Percentiles rank a stretch among this genome's conserved stretches.
phyloP scores from a whole-genome alignment of 2,329 filamentous ascomycete genomes.

The Dothideomycetidae sp. region DNA sequence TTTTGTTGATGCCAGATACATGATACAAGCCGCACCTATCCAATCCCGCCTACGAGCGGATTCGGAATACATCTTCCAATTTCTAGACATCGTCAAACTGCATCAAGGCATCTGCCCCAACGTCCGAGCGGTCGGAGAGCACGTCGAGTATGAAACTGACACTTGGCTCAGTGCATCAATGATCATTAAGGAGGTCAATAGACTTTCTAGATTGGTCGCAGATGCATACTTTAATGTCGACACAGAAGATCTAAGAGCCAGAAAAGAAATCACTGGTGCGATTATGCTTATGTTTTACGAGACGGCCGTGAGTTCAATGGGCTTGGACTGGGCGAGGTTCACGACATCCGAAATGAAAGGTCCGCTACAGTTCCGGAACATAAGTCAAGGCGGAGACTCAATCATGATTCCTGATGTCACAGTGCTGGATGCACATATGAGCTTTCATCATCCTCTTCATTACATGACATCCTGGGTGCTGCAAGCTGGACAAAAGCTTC shows the following conservation, averaged over 20 bases:
- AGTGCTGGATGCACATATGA: conserved; percentile 80
- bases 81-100: conserved; percentile 86
- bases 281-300: conserved; percentile 65
- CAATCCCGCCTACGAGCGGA: conserved; percentile 72
- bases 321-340: conserved; percentile 76
- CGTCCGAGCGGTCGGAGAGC: conserved; percentile 77
- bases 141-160: conserved; percentile 96
- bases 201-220: conserved; percentile 74
- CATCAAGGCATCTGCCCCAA: conserved; percentile 97
- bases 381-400: conserved; percentile 15
- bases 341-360: conserved; percentile 77
- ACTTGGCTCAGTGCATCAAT: conserved; percentile 94
- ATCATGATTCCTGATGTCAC: conserved; percentile 63
- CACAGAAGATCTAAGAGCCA: conserved; percentile 24
- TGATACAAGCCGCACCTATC: conserved; percentile 78
- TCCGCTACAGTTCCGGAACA: conserved; percentile 64
- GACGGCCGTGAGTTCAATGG: conserved; percentile 78
- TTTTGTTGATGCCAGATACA: conserved; percentile 83
- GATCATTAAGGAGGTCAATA: conserved; percentile 88
- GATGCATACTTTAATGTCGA: conserved; percentile 50
- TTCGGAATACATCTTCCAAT: conserved; percentile 79
- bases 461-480: conserved; percentile 94
- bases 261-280: conserved; percentile 26
- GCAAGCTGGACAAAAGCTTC: conserved; percentile 69
- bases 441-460: conserved; percentile 93